Evolutionary conservation across 306 rosid species (phyloP), one percentile per base, ranked within the genome.

Genomic region (Morella rubra): DNA sequence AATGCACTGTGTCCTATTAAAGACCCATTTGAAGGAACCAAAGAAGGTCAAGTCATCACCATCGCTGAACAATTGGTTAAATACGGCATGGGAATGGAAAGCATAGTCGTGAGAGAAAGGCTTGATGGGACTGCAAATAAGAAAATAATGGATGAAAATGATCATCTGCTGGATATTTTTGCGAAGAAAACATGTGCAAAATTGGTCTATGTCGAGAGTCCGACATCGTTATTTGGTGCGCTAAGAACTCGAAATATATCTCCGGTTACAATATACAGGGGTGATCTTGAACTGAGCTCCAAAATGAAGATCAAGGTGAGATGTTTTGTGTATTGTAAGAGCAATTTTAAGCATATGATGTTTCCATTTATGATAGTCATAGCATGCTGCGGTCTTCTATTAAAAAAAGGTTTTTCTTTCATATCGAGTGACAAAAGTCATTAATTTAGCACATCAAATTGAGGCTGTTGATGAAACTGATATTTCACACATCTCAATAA

Each of bases 41-140:
- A 92, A 84, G 98, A 89, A 71, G 95, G 90, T 40, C 98, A 94
- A 79, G 92, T 94, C 75, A 72, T 76, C 79, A 81, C 88, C 46
- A 89, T 92, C 77, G 98, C 96, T 32, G 82, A 81, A 55, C 92
- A 90, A 73, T 84, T 94, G 97, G 86, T 87, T 9, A 77, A 72
- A 68, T 82, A 89, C 62, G 97, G 96, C 76, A 89, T 94, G 92
- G 86, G 69, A 85, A 84, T 94, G 93, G 97, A 92, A 77, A 89
- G 96, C 68, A 87, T 94, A 73, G 90, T 90, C 76, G 61, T 88
- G 42, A 87, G 96, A 83, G 95, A 91, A 83, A 81, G 76, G 76
- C 79, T 83, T 67, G 54, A 72, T 75, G 88, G 81, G 73, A 82
- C 74, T 80, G 90, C 76, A 27, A 69, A 80, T 73, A 76, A 83